Conservation (phyloP, 1,139 yeast genomes). For the Magnusiomyces magnusii region DNA sequence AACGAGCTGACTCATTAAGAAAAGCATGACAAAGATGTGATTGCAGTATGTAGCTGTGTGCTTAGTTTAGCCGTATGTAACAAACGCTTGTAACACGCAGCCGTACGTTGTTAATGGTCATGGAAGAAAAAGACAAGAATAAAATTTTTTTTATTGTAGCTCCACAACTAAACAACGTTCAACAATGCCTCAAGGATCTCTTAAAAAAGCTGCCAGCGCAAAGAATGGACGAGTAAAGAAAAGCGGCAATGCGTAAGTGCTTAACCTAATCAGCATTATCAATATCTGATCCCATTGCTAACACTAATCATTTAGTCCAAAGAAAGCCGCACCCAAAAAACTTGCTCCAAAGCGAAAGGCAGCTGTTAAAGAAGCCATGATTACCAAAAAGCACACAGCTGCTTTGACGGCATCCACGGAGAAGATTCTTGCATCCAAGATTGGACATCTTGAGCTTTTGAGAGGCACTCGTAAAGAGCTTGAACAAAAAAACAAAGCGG, state of each 20-base stretch:
- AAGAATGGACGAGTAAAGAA: constrained; percentile 23
- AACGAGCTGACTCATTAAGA: not conserved
- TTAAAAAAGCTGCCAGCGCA: constrained; percentile 32
- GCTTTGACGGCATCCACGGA: constrained; percentile 71
- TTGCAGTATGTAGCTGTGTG: no score
- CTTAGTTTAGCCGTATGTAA: no score
- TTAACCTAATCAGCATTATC: not conserved
- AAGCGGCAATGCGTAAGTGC: constrained; percentile 14
- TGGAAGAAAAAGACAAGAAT: no score
- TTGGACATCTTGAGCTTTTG: constrained; percentile 89
- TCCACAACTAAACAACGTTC: no score
- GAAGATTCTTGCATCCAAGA: constrained; percentile 75
- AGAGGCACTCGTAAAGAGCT: constrained; percentile 87
- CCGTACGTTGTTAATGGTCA: no score
- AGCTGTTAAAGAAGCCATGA: constrained; percentile 35
- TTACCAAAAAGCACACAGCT: constrained; percentile 58
- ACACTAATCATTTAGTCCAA: constrained; percentile 41
- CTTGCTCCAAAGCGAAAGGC: constrained; percentile 60
- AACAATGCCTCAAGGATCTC: constrained; percentile 51
- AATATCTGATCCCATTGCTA: not conserved
- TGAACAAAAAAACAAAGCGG: constrained; percentile 38
- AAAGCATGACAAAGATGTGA: no score
- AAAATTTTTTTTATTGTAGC: no score
- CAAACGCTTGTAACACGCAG: no score
- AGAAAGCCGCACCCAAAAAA: constrained; percentile 67